Evolutionary conservation across 768 basidiomycete species (phyloP).

Genomic region (Boletus coccyginus): DNA sequence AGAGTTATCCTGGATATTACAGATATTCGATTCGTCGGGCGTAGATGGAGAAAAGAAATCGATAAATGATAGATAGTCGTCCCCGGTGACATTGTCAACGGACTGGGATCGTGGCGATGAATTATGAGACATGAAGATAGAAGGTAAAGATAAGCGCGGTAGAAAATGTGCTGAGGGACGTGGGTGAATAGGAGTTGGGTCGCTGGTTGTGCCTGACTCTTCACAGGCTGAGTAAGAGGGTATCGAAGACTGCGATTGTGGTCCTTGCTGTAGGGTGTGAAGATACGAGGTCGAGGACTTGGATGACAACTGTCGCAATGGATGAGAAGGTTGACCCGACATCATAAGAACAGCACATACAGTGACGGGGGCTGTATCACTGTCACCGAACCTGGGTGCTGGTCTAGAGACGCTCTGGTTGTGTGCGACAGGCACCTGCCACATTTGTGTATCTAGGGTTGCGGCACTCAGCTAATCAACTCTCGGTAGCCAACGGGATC

Average conservation of each 20-base stretch:
- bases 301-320: conserved; percentile 18
- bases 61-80: conserved; percentile 46
- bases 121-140: conserved; percentile 19
- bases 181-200: conserved; percentile 42
- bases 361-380: conserved; percentile 20
- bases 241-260: not conserved
- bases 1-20: not conserved
- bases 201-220: conserved; percentile 27
- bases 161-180: conserved; percentile 34
- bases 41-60: conserved; percentile 39
- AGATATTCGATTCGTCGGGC: conserved; percentile 10
- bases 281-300: conserved; percentile 19
- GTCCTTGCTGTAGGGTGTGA: not conserved
- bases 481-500: not conserved
- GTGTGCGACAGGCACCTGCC: conserved; percentile 9
- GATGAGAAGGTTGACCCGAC: conserved; percentile 7
- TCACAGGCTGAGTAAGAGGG: conserved; percentile 28
- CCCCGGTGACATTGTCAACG: conserved; percentile 24
- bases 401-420: conserved; percentile 8
- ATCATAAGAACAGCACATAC: conserved; percentile 11
- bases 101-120: conserved; percentile 14
- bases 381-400: conserved; percentile 15
- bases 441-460: conserved; percentile 15
- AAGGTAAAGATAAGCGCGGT: conserved; percentile 24
- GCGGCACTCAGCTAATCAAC: not conserved